Evolutionary conservation across 768 basidiomycete genomes (phyloP).

Genomic region (Hygrophorus pudorinus): DNA sequence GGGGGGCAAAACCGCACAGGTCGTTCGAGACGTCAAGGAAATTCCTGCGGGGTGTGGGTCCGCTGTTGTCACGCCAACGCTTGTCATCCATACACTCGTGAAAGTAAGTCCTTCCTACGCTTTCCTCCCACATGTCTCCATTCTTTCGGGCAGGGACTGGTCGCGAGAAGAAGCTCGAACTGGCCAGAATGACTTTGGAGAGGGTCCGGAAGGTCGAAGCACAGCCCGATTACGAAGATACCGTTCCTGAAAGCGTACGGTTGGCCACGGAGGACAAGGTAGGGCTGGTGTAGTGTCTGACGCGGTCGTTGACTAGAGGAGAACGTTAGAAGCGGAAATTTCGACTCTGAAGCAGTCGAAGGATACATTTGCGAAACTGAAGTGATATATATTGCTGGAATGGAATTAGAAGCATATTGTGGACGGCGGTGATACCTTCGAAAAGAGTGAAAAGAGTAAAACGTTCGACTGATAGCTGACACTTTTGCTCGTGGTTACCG

Average conservation of each 20-base stretch:
- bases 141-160: conserved; percentile 54
- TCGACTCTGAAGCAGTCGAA: conserved; percentile 59
- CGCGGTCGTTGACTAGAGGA: conserved; percentile 42
- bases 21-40: conserved; percentile 54
- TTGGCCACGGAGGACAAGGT: conserved; percentile 78
- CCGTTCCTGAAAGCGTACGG: conserved; percentile 73
- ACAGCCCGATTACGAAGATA: conserved; percentile 68
- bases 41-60: conserved; percentile 87
- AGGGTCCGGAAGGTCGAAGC: conserved; percentile 69
- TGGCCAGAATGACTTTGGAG: conserved; percentile 56
- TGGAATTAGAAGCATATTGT: neutral
- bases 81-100: conserved; percentile 78
- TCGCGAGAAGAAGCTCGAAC: conserved; percentile 82
- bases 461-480: too few species aligned
- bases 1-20: conserved; percentile 68
- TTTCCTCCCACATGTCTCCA: neutral
- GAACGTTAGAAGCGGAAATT: conserved; percentile 73
- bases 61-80: conserved; percentile 61
- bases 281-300: conserved; percentile 12
- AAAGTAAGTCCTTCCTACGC: conserved; percentile 39
- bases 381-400: conserved; percentile 30
- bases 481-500: too few species aligned
- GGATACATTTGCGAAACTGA: conserved; percentile 66
- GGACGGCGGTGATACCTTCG: too few species aligned
- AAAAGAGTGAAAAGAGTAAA: too few species aligned